Base-by-base conservation (phyloP, 108 stramenopile genomes). In the Cylindrotheca closterium region DNA sequence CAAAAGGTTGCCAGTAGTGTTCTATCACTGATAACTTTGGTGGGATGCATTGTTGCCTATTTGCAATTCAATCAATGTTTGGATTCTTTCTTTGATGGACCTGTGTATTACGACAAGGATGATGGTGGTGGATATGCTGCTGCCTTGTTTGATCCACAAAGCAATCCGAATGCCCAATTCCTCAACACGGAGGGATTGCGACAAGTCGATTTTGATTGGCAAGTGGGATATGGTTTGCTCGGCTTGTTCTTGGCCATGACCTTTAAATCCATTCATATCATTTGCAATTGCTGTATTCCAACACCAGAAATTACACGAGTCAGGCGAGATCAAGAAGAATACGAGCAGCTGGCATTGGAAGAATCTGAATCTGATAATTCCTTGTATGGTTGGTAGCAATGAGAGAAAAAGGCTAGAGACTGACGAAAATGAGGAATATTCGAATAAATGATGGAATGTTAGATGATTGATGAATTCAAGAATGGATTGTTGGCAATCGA, bases 241-340 rank as follows among this genome's bases (percentile, higher is more conserved):
- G 52, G 50, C 37, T 47, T 73, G 46, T 59, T 55, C 21, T 23
- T 48, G 0, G 63, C 54, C 24, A 21, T 60, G 30, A 51, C 45
- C 23, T 45, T 73, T 18, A 65, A 55, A 24, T 4, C 47, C n/a
- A 23, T 73, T 21, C 49, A 55, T 19, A 52, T 73, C 30, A 2
- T 65, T 17, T 54, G 49, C 51, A 50, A 73, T 10, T 65, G 57
- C 27, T 65, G 57, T 28, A 42, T 65, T 4, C 61, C 72, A 2
- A 73, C 72, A 25, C 72, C 72, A 1, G 22, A 51, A 22, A 73
- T 73, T 47, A 65, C 72, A 1, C 49, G 64, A 37, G 57, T 58
- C 30, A 33, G 25, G 19, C 19, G 46, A 4, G 64, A 59, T 1
- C 72, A 73, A 53, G 49, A 57, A 42, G 42, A 53, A n/a, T 73